A percentile compares a stretch with the other conserved stretches of the same genome.
These are phyloP conservation scores for Camillea tinctor DNA, from an alignment of 2,329 filamentous ascomycete species.

Conservation along the genomic window DNA sequence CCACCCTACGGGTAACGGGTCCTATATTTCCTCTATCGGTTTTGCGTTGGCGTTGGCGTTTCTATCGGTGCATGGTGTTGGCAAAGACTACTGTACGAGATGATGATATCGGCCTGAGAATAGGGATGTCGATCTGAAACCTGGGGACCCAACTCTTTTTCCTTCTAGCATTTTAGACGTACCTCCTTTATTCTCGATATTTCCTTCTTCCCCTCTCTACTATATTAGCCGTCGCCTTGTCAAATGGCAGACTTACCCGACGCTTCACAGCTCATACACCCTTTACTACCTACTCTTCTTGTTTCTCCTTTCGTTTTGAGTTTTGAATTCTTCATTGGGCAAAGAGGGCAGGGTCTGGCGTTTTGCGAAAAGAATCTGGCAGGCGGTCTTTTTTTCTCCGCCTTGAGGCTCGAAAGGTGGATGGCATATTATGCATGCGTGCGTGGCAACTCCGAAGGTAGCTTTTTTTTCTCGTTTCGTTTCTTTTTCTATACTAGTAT, in stretches of 20 bases:
- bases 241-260: not conserved
- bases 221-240: not conserved
- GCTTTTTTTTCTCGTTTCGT: too few relatives aligned
- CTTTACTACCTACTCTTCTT: not conserved
- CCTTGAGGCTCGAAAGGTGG: not conserved
- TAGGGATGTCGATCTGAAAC: slow-evolving; percentile 16
- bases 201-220: not conserved
- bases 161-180: slow-evolving; percentile 25
- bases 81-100: slow-evolving; percentile 26
- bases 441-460: not conserved
- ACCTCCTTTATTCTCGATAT: slow-evolving; percentile 11
- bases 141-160: slow-evolving; percentile 1
- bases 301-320: not conserved
- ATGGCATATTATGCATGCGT: slow-evolving; percentile 2
- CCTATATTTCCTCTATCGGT: slow-evolving; percentile 10
- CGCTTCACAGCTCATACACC: not conserved
- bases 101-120: slow-evolving; percentile 26
- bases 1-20: slow-evolving; percentile 1
- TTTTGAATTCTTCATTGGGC: not conserved
- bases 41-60: slow-evolving; percentile 30
- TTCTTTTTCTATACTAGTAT: not conserved
- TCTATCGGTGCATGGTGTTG: slow-evolving; percentile 25
- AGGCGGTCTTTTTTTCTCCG: not conserved
- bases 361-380: not conserved
- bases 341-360: not conserved